Evolutionary conservation across 768 basidiomycete genomes (phyloP).

Genomic region (Dioszegia aurantiaca): DNA sequence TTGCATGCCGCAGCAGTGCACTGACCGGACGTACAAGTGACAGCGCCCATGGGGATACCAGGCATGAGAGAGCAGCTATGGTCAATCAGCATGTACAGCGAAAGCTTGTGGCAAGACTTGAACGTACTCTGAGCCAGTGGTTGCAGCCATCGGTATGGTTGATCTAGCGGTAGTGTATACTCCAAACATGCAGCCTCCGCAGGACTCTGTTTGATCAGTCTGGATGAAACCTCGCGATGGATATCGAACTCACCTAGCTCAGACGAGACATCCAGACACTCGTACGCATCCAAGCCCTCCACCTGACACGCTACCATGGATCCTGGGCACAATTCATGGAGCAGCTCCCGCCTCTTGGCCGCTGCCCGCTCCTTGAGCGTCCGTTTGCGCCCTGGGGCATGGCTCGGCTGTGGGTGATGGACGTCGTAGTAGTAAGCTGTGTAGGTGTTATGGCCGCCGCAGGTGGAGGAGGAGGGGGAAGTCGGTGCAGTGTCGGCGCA

Average conservation of each 20-base stretch:
- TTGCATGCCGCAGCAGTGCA: slow-evolving; percentile 23
- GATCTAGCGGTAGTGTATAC: neutral
- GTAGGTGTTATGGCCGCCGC: neutral
- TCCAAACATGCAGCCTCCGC: slow-evolving; percentile 11
- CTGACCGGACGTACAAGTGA: slow-evolving; percentile 17
- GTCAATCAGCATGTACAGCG: too few species aligned
- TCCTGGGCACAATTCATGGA: neutral
- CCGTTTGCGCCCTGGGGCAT: neutral
- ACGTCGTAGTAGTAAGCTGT: neutral
- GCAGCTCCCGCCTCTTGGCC: neutral
- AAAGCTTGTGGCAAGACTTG: too few species aligned
- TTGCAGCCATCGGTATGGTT: neutral
- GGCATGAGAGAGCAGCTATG: slow-evolving; percentile 16
- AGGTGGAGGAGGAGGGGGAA: neutral
- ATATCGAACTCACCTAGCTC: slow-evolving; percentile 6
- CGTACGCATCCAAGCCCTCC: slow-evolving; percentile 12
- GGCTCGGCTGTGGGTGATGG: neutral
- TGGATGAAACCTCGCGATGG: neutral
- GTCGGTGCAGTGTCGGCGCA: neutral
- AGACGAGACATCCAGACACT: slow-evolving; percentile 5
- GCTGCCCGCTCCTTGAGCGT: neutral
- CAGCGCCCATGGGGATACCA: slow-evolving; percentile 19
- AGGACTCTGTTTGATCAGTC: slow-evolving; percentile 8
- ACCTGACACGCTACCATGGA: neutral
- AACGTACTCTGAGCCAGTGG: slow-evolving; percentile 1